Base-by-base conservation (phyloP, 2,329 filamentous ascomycete species). In the Escovopsis sp. region DNA sequence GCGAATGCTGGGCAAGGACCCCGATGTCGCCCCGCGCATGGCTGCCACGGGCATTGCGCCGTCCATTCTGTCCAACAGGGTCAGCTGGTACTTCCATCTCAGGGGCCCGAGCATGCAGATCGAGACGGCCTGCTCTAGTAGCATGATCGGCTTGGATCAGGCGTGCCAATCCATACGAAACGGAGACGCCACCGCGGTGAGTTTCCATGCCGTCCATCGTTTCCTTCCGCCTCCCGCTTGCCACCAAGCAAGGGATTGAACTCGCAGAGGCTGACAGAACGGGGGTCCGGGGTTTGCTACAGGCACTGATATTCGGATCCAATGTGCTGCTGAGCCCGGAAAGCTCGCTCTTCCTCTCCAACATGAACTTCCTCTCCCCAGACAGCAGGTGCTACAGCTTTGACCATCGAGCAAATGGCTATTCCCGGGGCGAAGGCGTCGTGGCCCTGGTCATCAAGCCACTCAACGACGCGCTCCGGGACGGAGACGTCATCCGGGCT, bases 101-200 rank as follows among this genome's bases (percentile, higher is more conserved):
- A 43, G 44, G 6, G 65, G 65, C 0, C 60, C 65, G 0, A 63
- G 58, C 10, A 50, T 67, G 44, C 65, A 63, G 1, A 52, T 69
- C 3, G 64, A 70, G 36, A 69, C 66, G 0, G 67, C 61, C 0
- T 71, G 67, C 40, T 68, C 64, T 0, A 57, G 59, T 16, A 61
- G 57, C 33, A 46, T 69, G 2, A 55, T 62, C 1, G 63, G 62
- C 0, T 47, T 69, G 0, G 61, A 70, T 12, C 10, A 26, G 21
- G 33, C 33, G 4, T 34, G 33, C 10, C 21, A 34, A 11, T 8
- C 10, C 38, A 44, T 70, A 34, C 50, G 58, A 13, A 42, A 54
- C 0, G 62, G 62, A 8, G 63, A 70, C 36, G 17, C 31, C 11
- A 33, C 18, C 7, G 21, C 21, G 18, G 31, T 33, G n/a, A 25